These are phyloP conservation scores for Trametes maxima DNA, from an alignment of 768 basidiomycete genomes.

Conservation along the genomic window DNA sequence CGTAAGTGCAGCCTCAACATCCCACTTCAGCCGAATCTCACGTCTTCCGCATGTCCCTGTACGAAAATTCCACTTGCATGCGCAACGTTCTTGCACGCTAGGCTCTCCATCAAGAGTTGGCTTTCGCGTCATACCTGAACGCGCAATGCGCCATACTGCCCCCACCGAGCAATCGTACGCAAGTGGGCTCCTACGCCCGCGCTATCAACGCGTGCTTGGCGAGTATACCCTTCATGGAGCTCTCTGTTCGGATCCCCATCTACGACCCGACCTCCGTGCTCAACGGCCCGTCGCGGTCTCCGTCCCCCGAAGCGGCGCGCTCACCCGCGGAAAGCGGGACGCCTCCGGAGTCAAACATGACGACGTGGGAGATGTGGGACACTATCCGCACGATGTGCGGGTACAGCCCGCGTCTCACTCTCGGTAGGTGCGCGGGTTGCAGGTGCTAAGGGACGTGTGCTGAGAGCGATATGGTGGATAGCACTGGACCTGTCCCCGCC, in stretches of 20 bases:
- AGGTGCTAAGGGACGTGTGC: slow-evolving; percentile 8
- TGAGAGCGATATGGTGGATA: slow-evolving; percentile 37
- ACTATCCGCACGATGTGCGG: slow-evolving; percentile 87
- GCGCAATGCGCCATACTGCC: slow-evolving; percentile 86
- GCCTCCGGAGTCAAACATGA: slow-evolving; percentile 32
- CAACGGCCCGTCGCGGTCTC: slow-evolving; percentile 33
- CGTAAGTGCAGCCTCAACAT: slow-evolving; percentile 47
- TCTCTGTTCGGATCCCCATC: slow-evolving; percentile 83
- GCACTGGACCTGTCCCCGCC: slow-evolving; percentile 92
- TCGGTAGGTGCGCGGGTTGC: slow-evolving; percentile 51
- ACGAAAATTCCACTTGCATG: not conserved
- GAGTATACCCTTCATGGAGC: slow-evolving; percentile 67
- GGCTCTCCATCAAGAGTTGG: slow-evolving; percentile 92
- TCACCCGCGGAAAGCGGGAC: slow-evolving; percentile 1
- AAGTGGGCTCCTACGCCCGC: slow-evolving; percentile 92
- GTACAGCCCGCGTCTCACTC: slow-evolving; percentile 71
- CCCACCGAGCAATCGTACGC: slow-evolving; percentile 78
- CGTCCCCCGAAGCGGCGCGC: slow-evolving; percentile 28
- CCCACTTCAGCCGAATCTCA: too few species aligned
- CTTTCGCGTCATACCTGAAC: slow-evolving; percentile 92
- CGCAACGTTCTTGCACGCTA: slow-evolving; percentile 31
- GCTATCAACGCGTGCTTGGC: slow-evolving; percentile 80
- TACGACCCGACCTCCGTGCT: slow-evolving; percentile 68
- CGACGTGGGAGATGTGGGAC: slow-evolving; percentile 99
- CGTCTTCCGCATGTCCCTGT: not conserved